A percentile compares a stretch with the other conserved stretches of the same genome.
Conservation (phyloP, 805 yeast species). For the Grigorovia transvaalensis region DNA sequence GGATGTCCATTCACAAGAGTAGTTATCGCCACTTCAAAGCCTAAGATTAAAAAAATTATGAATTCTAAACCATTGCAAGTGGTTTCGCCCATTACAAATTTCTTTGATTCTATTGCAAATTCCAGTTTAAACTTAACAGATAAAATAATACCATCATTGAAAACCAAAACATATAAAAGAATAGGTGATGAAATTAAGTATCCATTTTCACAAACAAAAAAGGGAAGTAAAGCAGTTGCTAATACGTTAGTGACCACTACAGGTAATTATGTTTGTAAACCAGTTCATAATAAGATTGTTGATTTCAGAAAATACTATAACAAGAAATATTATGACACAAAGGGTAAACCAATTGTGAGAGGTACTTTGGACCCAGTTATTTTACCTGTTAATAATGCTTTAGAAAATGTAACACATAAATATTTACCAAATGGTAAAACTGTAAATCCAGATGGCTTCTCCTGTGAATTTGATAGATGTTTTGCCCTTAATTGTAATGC, state of each 20-base stretch:
- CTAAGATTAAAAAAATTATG: constrained; percentile 21
- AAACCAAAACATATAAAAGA: constrained; percentile 42
- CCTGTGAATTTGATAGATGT: constrained; percentile 53
- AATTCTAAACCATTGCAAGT: constrained; percentile 26
- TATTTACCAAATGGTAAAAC: constrained; percentile 38
- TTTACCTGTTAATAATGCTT: constrained; percentile 47
- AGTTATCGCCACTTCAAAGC: constrained; percentile 26
- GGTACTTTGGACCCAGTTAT: constrained; percentile 54
- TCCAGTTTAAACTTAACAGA: constrained; percentile 49
- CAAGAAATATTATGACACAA: constrained; percentile 41
- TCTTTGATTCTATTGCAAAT: constrained; percentile 47
- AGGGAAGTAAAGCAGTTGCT: constrained; percentile 28
- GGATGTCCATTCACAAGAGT: constrained; percentile 31
- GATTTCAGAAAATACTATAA: constrained; percentile 42
- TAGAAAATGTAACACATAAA: constrained; percentile 36
- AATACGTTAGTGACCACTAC: constrained; percentile 26
- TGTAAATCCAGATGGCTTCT: constrained; percentile 29
- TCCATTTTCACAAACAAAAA: constrained; percentile 42
- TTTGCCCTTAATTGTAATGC: constrained; percentile 34
- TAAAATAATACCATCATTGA: constrained; percentile 44
- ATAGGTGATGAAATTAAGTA: constrained; percentile 38
- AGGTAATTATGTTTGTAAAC: constrained; percentile 32
- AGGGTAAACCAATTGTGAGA: constrained; percentile 54
- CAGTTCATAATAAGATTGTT: constrained; percentile 39
- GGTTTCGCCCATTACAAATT: constrained; percentile 36